A percentile compares a stretch with the other conserved stretches of the same genome.
These are phyloP conservation scores for Termitomyces sp. DNA, from an alignment of 768 basidiomycete species.

Conservation along the genomic window DNA sequence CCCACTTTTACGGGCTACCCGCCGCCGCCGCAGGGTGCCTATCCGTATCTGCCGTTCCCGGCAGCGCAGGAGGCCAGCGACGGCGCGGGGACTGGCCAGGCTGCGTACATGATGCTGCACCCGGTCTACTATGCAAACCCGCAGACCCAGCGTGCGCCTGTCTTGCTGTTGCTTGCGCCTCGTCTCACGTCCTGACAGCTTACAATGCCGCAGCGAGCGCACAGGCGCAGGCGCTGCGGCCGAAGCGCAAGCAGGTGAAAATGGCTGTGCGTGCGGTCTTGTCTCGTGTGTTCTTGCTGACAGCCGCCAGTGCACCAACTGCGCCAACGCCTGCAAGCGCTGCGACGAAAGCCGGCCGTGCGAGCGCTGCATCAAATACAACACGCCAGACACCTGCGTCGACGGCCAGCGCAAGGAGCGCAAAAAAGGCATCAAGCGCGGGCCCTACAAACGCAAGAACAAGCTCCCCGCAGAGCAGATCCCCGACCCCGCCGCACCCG, in stretches of 20 bases:
- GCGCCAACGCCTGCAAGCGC: constrained; percentile 85
- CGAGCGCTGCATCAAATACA: constrained; percentile 87
- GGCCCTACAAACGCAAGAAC: constrained; percentile 74
- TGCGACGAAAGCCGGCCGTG: constrained; percentile 89
- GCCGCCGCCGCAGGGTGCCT: constrained; percentile 31
- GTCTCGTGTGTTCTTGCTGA: neutral
- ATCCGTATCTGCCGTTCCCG: constrained; percentile 41
- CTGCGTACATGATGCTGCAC: constrained; percentile 39
- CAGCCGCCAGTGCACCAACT: constrained; percentile 64
- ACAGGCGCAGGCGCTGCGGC: constrained; percentile 33
- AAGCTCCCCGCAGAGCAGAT: constrained; percentile 12
- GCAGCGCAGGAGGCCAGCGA: constrained; percentile 33
- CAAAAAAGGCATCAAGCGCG: constrained; percentile 86
- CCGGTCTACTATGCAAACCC: constrained; percentile 37
- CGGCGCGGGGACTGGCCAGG: constrained; percentile 23
- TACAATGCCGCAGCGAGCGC: constrained; percentile 17
- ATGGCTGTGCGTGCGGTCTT: constrained; percentile 54
- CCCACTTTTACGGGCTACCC: constrained; percentile 24
- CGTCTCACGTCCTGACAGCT: neutral
- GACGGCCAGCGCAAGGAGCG: constrained; percentile 94
- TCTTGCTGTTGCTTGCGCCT: neutral
- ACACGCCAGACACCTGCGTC: constrained; percentile 70
- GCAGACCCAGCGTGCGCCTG: constrained; percentile 33
- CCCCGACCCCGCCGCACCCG: neutral
- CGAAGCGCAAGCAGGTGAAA: constrained; percentile 86